Percentiles rank a stretch among this genome's conserved stretches.
These are phyloP conservation scores for Yamadazyma blattariae DNA, from an alignment of 1,139 yeast species.

Conservation along the genomic window DNA sequence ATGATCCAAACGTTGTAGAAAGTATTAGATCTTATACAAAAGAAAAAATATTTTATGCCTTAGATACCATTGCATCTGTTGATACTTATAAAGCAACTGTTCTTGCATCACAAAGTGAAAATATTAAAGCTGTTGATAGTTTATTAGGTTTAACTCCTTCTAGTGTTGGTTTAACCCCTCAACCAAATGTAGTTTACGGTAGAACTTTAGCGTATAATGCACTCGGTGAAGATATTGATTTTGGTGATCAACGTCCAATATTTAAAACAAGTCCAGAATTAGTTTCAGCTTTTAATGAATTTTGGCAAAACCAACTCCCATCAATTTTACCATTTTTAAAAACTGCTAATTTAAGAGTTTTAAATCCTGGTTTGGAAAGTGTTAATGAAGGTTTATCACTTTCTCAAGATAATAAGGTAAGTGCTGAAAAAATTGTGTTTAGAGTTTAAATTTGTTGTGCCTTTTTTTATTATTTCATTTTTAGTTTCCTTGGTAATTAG, in stretches of 20 bases:
- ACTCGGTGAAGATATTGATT: constrained; percentile 5
- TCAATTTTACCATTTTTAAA: constrained; percentile 11
- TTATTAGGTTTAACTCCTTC: too few relatives aligned
- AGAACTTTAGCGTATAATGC: background rate
- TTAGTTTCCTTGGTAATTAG: too few relatives aligned
- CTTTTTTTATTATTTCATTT: too few relatives aligned
- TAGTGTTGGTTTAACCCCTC: constrained; percentile 54
- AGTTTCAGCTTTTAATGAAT: constrained; percentile 8
- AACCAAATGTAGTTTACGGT: constrained; percentile 7
- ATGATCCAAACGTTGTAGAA: constrained; percentile 15
- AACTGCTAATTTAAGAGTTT: constrained; percentile 29
- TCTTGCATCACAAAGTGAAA: constrained; percentile 25
- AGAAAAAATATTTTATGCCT: constrained; percentile 19
- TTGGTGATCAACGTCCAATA: too few relatives aligned
- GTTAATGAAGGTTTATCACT: constrained; percentile 29
- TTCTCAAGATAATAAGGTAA: constrained; percentile 28
- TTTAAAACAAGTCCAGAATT: constrained; percentile 11
- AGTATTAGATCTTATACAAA: constrained; percentile 14
- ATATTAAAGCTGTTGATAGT: constrained; percentile 10
- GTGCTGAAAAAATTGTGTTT: constrained; percentile 37
- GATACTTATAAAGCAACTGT: constrained; percentile 18
- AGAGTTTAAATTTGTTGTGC: too few relatives aligned
- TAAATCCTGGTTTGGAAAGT: constrained; percentile 32
- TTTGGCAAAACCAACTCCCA: constrained; percentile 9
- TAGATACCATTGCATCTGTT: constrained; percentile 17